These are phyloP conservation scores for Candida glucosophila DNA, from an alignment of 1,139 yeast species.

Conservation along the genomic window DNA sequence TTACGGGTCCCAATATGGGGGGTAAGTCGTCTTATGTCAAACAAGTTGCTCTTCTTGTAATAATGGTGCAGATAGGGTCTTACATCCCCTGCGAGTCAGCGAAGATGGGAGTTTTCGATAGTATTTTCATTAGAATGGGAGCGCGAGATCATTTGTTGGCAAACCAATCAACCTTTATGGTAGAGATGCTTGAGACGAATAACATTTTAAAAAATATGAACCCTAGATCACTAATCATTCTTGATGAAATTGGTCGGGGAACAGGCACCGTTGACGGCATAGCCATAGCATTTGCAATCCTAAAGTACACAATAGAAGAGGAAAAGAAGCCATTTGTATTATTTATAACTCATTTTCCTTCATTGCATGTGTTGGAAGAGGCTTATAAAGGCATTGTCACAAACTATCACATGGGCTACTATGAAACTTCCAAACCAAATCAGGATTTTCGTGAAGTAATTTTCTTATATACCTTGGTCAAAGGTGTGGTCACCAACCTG, in stretches of 20 bases:
- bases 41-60: conserved; percentile 80
- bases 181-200: conserved; percentile 61
- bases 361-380: conserved; percentile 45
- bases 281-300: conserved; percentile 72
- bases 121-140: conserved; percentile 57
- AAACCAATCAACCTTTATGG: conserved; percentile 72
- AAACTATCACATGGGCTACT: conserved; percentile 72
- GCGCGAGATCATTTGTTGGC: conserved; percentile 61
- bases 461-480: conserved; percentile 53
- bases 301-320: conserved; percentile 49
- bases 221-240: conserved; percentile 46
- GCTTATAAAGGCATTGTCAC: conserved; percentile 31
- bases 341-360: conserved; percentile 88
- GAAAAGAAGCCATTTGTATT: conserved; percentile 47
- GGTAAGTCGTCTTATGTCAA: conserved; percentile 94
- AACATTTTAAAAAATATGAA: conserved; percentile 41
- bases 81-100: conserved; percentile 36
- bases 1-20: conserved; percentile 90
- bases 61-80: conserved; percentile 63
- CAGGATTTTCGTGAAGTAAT: conserved; percentile 36
- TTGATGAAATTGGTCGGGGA: conserved; percentile 86
- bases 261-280: conserved; percentile 90
- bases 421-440: conserved; percentile 28
- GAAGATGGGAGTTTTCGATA: conserved; percentile 49
- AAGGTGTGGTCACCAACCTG: conserved; percentile 56